Base-by-base conservation (phyloP, 2,329 filamentous ascomycete species). In the Cercospora sp. region DNA sequence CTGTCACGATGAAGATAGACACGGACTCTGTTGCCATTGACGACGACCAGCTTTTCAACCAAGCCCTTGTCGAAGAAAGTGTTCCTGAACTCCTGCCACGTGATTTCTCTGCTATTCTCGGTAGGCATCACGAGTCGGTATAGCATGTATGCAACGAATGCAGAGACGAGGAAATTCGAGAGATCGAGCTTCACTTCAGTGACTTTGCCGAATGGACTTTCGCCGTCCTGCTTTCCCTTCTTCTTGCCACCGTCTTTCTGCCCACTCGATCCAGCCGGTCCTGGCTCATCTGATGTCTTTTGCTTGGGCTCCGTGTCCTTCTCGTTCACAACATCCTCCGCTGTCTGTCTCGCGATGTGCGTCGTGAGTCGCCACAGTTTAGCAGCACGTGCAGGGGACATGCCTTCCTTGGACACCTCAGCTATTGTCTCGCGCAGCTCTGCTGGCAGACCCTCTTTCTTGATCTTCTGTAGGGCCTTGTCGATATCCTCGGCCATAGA, bases 21-120 rank as follows among this genome's bases (percentile, higher is more conserved):
- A 65, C 91, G 88, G 57, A 98, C 95, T 70, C 87, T 88, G 75
- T 88, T 89, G 71, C 89, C 87, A 74, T 93, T 89, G 62, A 97
- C 87, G 37, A 97, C 90, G 18, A 90, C 89, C 73, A 99, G 86
- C 83, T 94, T 97, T 82, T 97, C 92, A 21, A 99, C 94, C 26
- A 99, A 86, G 7, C 95, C 95, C 84, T 97, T 97, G 81, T 97
- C 93, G 69, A 99, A 85, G 85, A 97, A 98, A 34, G 93, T 95
- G 74, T 89, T 94, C 71, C 92, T 86, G 82, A 99, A 92, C 82
- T 99, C 95, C 81, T 99, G 94, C 92, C 93, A 99, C 65, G 95
- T 98, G 68, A 99, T 97, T 78, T 99, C 94, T 76, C 89, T 85
- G 65, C 83, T 85, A 70, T 84, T 85, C 71, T 91, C 89, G 21